Evolutionary conservation across 2,329 filamentous ascomycete species (phyloP).

Genomic region (Pyrenophora teres): DNA sequence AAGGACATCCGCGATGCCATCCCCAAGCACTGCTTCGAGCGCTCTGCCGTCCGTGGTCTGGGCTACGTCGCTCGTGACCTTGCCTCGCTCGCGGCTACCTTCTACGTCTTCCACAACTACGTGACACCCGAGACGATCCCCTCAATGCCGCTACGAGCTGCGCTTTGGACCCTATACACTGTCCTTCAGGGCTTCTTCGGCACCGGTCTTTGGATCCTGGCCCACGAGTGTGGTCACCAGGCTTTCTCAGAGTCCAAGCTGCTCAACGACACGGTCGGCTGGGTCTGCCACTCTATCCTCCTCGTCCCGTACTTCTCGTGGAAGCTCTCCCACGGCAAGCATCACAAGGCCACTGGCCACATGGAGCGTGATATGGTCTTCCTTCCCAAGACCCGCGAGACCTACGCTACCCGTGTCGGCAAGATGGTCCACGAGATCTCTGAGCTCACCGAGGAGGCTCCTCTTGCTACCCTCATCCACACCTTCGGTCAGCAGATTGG

Average conservation of each 20-base stretch:
- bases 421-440: conserved; percentile 77
- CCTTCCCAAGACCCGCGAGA: conserved; percentile 85
- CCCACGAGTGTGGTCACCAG: conserved; percentile 97
- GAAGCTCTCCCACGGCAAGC: conserved; percentile 99
- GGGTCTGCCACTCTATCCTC: conserved; percentile 84
- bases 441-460: conserved; percentile 94
- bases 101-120: conserved; percentile 87
- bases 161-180: conserved; percentile 70
- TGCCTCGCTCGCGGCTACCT: conserved; percentile 71
- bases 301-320: conserved; percentile 98
- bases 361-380: conserved; percentile 99
- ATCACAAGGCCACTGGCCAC: conserved; percentile 98
- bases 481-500: conserved; percentile 84
- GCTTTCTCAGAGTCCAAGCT: conserved; percentile 92
- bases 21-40: conserved; percentile 94
- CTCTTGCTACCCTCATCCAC: conserved; percentile 75
- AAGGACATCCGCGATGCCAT: conserved; percentile 97
- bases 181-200: conserved; percentile 89
- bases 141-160: conserved; percentile 67
- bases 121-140: conserved; percentile 84
- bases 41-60: conserved; percentile 76
- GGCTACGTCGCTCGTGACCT: conserved; percentile 85
- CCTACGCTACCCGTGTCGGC: conserved; percentile 77
- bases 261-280: conserved; percentile 90
- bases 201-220: conserved; percentile 93